These are phyloP conservation scores for Linum usitatissimum DNA, from an alignment of 345 rosid genomes.

Conservation along the genomic window DNA sequence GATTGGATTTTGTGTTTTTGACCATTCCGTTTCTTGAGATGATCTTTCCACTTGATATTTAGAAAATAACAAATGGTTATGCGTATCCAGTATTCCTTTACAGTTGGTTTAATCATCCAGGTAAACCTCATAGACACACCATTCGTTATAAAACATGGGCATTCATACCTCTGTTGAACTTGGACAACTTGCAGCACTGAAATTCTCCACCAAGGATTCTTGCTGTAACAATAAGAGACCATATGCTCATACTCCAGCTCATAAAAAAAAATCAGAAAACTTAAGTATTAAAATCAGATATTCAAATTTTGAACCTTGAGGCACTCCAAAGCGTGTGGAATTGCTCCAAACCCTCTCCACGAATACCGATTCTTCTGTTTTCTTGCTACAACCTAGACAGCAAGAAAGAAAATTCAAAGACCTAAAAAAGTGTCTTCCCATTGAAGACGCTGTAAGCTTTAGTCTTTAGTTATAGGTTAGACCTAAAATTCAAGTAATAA, in stretches of 20 bases:
- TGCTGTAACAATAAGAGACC: conserved; percentile 29
- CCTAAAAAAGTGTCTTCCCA: not conserved
- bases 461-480: not conserved
- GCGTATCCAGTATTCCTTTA: not conserved
- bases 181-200: conserved; percentile 24
- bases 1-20: not conserved
- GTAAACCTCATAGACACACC: not conserved
- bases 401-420: not conserved
- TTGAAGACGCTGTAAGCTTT: not conserved
- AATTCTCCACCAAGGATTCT: conserved; percentile 46
- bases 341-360: conserved; percentile 65
- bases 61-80: not conserved
- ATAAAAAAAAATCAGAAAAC: too few relatives aligned
- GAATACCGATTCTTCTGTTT: conserved; percentile 64
- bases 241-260: not conserved
- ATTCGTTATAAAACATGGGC: not conserved
- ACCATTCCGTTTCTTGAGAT: not conserved
- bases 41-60: not conserved
- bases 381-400: conserved; percentile 53
- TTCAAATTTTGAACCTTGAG: conserved; percentile 31
- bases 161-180: conserved; percentile 32
- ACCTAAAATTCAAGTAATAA: not conserved
- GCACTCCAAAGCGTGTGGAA: conserved; percentile 45
- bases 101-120: too few relatives aligned
- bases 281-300: not conserved